Evolutionary conservation across 2,329 filamentous ascomycete species (phyloP), one percentile per base, ranked within the genome.

Genomic region (Pseudogymnoascus destructans): DNA sequence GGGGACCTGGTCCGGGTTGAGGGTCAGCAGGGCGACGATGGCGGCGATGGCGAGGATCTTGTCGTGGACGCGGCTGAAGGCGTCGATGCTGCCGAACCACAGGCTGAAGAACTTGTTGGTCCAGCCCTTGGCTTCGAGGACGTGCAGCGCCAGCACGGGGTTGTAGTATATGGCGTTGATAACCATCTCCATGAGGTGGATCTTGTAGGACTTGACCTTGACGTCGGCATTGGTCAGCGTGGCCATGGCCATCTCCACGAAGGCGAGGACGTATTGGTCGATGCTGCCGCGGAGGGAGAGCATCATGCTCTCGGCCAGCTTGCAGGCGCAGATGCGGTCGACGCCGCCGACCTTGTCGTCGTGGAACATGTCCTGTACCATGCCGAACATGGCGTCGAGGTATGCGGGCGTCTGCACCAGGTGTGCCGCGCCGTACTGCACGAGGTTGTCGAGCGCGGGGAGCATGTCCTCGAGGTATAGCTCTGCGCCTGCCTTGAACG

Each of bases 111-210:
- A 98, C 70, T 95, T 95, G 74, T 97, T 97, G 5, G 93, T 97
- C 92, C 91, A 96, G 61, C 83, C 86, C 67, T 95, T 92, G 57
- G 79, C 75, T 74, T 98, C 93, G n/a, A 98, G 79, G 35, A 95
- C 83, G 62, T 90, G 85, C 19, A 98, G 79, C 21, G 90, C 81
- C 60, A 96, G 78, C 46, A 86, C 74, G 1, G 93, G 91, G 75
- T 95, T 96, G 78, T 98, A 98, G 78, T 97, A 95, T 66, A 97
- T 90, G 58, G 88, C 84, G 73, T 97, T 97, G 77, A 98, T 95
- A 60, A 98, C 84, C 84, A 98, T 95, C 74, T 98, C 93, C 87
- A 98, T 95, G 46, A 98, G 75, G 71, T 98, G 92, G 58, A 97
- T 91, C 67, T 89, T 86, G 72, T 96, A 95, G 2, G 89, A 91